Evolutionary conservation across 2,329 filamentous ascomycete genomes (phyloP), one percentile per base, ranked within the genome.

Genomic region (Claviceps citrina): DNA sequence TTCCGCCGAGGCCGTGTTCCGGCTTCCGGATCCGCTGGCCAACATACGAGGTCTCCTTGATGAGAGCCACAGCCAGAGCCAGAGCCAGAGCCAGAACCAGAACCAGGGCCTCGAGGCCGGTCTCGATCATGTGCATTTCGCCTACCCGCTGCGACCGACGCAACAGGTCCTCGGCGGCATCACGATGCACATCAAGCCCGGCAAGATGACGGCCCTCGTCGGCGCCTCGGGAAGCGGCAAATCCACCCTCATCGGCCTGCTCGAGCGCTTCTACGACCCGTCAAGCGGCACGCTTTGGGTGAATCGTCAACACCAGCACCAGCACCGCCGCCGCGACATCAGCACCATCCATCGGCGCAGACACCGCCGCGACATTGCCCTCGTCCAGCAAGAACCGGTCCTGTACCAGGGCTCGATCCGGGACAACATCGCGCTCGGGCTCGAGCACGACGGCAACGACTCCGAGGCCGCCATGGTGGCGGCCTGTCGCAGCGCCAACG

Each of bases 91-190:
- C n/a, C n/a, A n/a, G n/a, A n/a, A n/a, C n/a, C n/a, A 58, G 43
- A 49, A 56, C 4, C 50, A 57, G 42, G 51, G 57, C 3, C 50
- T 56, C 16, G 50, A 54, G 0, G 47, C 76, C 0, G 56, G 63
- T 15, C 68, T 76, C 44, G 57, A 64, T 13, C 54, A 68, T 8
- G 62, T 80, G 9, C 52, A 62, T 10, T 80, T 81, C 52, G 60
- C 71, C 1, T 81, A 81, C 43, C 72, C 74, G 4, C 47, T 57
- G 27, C 50, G 61, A 10, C 54, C 60, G 8, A 45, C 51, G 44
- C 36, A 56, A 5, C 52, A 57, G 40, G 54, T 63, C 42, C 51
- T 65, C 15, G 49, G 59, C 16, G 55, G 60, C 6, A 56, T 69
- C 10, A 48, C 60, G 30, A 58, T 67, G 31, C 43, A 44, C 38